phyloP scores from a whole-genome alignment of 2,329 filamentous ascomycete species.

The Xylaria sp. region DNA sequence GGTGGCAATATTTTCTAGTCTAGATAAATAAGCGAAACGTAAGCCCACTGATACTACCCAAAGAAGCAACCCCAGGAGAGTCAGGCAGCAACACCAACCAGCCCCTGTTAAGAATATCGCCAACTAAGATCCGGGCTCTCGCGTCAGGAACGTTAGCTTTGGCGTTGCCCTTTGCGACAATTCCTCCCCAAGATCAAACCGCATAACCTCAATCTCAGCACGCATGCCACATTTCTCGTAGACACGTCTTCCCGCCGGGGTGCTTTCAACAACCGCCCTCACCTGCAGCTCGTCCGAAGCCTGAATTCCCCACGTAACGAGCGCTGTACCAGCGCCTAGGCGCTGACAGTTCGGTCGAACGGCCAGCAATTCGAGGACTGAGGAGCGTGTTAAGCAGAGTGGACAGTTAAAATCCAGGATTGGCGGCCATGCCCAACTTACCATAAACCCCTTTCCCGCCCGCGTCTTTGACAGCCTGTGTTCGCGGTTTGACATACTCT shows the following conservation, averaged over 20 bases:
- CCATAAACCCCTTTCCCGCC: constrained; percentile 31
- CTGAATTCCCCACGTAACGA: constrained; percentile 34
- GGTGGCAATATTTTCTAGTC: too few species aligned
- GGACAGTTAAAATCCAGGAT: not conserved
- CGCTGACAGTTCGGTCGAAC: constrained; percentile 33
- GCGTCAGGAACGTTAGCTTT: constrained; percentile 29
- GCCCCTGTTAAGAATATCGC: too few species aligned
- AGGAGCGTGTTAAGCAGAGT: not conserved
- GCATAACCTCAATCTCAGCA: constrained; percentile 34
- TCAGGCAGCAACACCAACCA: too few species aligned
- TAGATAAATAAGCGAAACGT: too few species aligned
- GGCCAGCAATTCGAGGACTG: constrained; percentile 36
- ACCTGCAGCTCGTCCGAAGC: constrained; percentile 28
- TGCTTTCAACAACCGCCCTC: constrained; percentile 32
- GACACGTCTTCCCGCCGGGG: constrained; percentile 27
- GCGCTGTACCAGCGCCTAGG: constrained; percentile 31
- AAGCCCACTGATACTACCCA: too few species aligned
- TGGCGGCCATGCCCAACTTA: constrained; percentile 1
- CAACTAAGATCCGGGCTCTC: too few species aligned
- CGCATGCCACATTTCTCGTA: constrained; percentile 34
- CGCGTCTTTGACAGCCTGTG: constrained; percentile 23
- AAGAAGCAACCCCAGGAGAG: too few species aligned
- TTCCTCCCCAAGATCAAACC: constrained; percentile 29
- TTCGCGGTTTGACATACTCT: constrained; percentile 32
- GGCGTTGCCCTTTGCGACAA: constrained; percentile 28